phyloP scores from a whole-genome alignment of 257 asterid species.

The Solanum commersonii region DNA sequence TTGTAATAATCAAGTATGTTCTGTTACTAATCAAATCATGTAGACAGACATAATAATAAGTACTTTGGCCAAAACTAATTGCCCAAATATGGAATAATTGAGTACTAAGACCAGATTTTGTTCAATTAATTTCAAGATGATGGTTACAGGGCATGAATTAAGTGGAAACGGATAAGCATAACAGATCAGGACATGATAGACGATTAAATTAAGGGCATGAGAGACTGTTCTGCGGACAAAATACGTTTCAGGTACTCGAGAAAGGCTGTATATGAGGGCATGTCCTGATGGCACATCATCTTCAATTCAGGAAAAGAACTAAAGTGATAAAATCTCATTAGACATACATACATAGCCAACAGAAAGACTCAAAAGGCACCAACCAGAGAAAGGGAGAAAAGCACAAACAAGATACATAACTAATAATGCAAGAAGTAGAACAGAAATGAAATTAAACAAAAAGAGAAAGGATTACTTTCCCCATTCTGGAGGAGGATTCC shows the following conservation, averaged over 20 bases:
- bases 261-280: background rate
- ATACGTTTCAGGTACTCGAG: background rate
- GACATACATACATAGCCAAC: background rate
- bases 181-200: background rate
- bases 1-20: background rate
- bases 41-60: background rate
- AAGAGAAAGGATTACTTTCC: slow-evolving; percentile 64
- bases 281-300: background rate
- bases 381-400: background rate
- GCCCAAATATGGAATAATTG: background rate
- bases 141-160: background rate
- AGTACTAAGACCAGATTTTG: background rate
- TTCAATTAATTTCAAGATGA: background rate
- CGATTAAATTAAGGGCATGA: background rate
- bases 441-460: background rate
- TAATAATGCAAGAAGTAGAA: background rate
- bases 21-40: background rate
- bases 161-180: background rate
- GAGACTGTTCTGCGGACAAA: background rate
- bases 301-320: background rate
- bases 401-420: background rate
- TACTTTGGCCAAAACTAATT: background rate
- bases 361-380: background rate
- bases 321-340: background rate
- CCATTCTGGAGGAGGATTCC: slow-evolving; percentile 99